Evolutionary conservation across 148 eudicot genomes (phyloP).

Genomic region (Amaranthus palmeri): DNA sequence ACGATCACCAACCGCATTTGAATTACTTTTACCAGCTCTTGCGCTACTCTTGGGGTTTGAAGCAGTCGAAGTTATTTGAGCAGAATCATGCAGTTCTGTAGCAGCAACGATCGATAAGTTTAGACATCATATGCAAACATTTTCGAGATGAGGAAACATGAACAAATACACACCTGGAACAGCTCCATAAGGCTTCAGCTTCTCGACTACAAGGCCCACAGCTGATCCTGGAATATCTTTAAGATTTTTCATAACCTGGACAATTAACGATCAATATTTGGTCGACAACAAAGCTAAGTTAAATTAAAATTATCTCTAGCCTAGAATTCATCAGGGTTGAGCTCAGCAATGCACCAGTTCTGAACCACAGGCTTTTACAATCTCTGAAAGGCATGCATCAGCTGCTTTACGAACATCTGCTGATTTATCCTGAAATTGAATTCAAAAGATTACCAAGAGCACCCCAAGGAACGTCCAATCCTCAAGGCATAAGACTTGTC

Average conservation of each 20-base stretch:
- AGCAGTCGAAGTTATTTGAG: slow-evolving; percentile 40
- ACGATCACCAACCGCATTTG: slow-evolving; percentile 57
- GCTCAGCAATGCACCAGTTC: slow-evolving; percentile 45
- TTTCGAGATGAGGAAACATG: not conserved
- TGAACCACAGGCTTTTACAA: slow-evolving; percentile 73
- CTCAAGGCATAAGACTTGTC: not conserved
- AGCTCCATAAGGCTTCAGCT: slow-evolving; percentile 57
- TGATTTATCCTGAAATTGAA: slow-evolving; percentile 77
- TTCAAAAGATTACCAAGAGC: not conserved
- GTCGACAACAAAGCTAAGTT: not conserved
- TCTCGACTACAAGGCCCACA: slow-evolving; percentile 65
- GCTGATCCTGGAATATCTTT: slow-evolving; percentile 96
- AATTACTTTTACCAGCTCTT: slow-evolving; percentile 50
- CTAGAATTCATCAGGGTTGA: not conserved
- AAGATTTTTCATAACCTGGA: slow-evolving; percentile 72
- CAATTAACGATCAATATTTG: slow-evolving; percentile 7
- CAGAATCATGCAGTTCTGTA: slow-evolving; percentile 58
- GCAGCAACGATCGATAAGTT: slow-evolving; percentile 7
- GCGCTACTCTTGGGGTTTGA: slow-evolving; percentile 42
- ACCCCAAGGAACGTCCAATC: not conserved
- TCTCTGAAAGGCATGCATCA: slow-evolving; percentile 75
- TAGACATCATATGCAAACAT: not conserved
- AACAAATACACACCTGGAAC: slow-evolving; percentile 47
- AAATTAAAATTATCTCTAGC: not conserved
- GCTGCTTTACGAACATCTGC: slow-evolving; percentile 99